Percentiles rank a stretch among this genome's conserved stretches.
Evolutionary conservation across 2,329 filamentous ascomycete genomes (phyloP).

Genomic region (Didymella sp.): DNA sequence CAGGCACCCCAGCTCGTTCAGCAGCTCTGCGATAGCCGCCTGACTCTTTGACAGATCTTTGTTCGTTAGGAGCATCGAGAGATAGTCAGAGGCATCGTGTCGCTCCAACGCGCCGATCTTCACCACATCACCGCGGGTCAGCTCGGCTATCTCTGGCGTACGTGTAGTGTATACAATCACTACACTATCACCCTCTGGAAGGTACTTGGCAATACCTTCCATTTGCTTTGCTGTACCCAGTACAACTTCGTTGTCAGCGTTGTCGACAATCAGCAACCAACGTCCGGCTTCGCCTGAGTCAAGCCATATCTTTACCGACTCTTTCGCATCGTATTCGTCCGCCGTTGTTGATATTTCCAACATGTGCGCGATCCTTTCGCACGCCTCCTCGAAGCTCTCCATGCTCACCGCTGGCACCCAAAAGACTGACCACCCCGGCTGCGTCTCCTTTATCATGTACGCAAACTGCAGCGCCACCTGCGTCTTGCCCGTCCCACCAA

Average conservation of each 20-base stretch:
- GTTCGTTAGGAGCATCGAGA: neutral
- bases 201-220: neutral
- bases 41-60: neutral
- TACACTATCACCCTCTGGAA: neutral
- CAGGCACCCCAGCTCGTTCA: constrained; percentile 45
- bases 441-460: constrained; percentile 29
- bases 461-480: constrained; percentile 42
- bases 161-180: constrained; percentile 21
- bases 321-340: constrained; percentile 21
- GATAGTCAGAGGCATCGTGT: constrained; percentile 13
- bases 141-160: constrained; percentile 15
- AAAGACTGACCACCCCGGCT: constrained; percentile 28
- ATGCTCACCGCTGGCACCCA: constrained; percentile 32
- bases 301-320: constrained; percentile 30
- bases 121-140: constrained; percentile 21
- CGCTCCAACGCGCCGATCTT: constrained; percentile 15
- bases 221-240: constrained; percentile 20
- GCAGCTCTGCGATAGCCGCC: neutral
- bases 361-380: constrained; percentile 14
- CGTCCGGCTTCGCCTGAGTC: constrained; percentile 21
- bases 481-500: constrained; percentile 45
- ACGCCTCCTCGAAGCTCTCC: constrained; percentile 32
- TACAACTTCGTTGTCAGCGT: constrained; percentile 4
- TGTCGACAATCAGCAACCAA: no score
- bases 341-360: no score